phyloP scores from a whole-genome alignment of 768 basidiomycete genomes.

The Mycena polygramma region DNA sequence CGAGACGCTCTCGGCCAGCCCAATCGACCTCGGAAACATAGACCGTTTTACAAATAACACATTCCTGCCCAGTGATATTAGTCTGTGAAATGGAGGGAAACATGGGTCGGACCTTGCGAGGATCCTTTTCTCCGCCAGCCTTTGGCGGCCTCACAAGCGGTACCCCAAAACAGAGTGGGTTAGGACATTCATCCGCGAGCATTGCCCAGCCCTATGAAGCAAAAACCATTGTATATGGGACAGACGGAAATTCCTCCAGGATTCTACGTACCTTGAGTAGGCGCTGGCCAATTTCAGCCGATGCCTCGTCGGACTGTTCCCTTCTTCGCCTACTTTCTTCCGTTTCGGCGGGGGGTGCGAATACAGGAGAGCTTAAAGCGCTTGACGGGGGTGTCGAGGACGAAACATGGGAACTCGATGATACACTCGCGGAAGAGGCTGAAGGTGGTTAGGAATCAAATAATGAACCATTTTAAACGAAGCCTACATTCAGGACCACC shows the following conservation, averaged over 20 bases:
- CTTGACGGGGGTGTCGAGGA: conserved; percentile 81
- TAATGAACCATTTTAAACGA: not conserved
- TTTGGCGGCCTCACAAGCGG: conserved; percentile 88
- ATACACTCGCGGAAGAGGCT: conserved; percentile 54
- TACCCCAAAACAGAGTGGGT: conserved; percentile 76
- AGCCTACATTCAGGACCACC: conserved; percentile 50
- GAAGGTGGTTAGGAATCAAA: conserved; percentile 35
- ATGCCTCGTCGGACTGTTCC: conserved; percentile 85
- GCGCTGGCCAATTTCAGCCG: conserved; percentile 81
- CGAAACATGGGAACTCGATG: conserved; percentile 67
- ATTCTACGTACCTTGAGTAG: conserved; percentile 62
- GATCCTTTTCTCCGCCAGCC: conserved; percentile 69
- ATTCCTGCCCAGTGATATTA: conserved; percentile 67
- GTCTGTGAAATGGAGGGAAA: conserved; percentile 13
- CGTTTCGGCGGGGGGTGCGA: conserved; percentile 74
- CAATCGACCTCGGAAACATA: conserved; percentile 69
- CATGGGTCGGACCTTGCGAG: conserved; percentile 67
- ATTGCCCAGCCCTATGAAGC: conserved; percentile 78
- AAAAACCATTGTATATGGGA: not conserved
- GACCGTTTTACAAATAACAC: conserved; percentile 76
- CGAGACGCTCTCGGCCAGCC: conserved; percentile 61
- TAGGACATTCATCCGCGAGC: conserved; percentile 89
- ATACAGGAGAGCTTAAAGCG: conserved; percentile 74
- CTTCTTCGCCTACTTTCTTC: conserved; percentile 76
- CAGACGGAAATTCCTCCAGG: not conserved